Base-by-base conservation (phyloP, 2,329 filamentous ascomycete species). In the Hypoxylon sp. region DNA sequence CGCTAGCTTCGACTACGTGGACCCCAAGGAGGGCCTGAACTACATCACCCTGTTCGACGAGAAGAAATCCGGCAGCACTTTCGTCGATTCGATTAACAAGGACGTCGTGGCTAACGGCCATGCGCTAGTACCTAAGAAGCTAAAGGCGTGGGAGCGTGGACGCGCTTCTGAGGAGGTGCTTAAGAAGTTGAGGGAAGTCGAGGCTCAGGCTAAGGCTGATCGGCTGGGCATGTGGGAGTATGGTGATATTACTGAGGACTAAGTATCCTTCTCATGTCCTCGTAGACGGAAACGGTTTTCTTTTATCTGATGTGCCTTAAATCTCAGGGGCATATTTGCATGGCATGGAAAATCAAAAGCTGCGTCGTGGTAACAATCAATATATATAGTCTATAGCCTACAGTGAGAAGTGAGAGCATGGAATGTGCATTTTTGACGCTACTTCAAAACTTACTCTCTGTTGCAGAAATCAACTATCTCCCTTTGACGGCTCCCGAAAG, bases 151-250 rank as follows among this genome's bases (percentile, higher is more conserved):
- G 92, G 96, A 98, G 85, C 87, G 91, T 61, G 87, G 86, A 80
- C 82, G 81, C 64, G 89, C 89, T 7, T 92, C 93, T 49, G 86
- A 87, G 63, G 86, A 92, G 34, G 89, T 94, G 46, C 81, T 97
- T 69, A 87, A 89, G 79, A 87, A 88, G 73, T 82, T 98, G 68
- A 90, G 88, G 76, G 87, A 91, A 79, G 87, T 91, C 56, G 91
- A 97, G 84, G 85, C 86, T 36, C 85, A 91, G 79, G 95, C 95
- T 3, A 97, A 97, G 87, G 84, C 87, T 60, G 89, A 90, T 63
- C 89, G 94, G 69, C 85, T 89, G 72, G 96, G 96, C 46, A 96
- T 97, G 87, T 99, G 95, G 94, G 96, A 99, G 86, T 99, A 98
- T 81, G 96, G 96, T 73, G 96, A 98, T 79, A 86, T 97, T 77